phyloP scores from a whole-genome alignment of 805 yeast species.

The Candida loeiensis region DNA sequence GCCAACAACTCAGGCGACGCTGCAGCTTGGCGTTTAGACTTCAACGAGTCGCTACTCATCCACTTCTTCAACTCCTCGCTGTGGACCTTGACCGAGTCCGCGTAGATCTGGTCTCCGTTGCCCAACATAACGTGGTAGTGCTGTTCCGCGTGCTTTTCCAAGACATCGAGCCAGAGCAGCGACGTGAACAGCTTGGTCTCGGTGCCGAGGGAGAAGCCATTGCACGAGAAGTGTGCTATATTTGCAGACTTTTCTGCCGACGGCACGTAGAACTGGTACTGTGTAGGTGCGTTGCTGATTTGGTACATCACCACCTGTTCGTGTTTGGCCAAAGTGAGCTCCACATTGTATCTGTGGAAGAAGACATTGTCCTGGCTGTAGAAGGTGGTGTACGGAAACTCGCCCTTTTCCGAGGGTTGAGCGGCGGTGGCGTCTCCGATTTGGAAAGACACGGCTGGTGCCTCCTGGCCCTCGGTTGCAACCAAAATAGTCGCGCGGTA shows the following conservation, averaged over 20 bases:
- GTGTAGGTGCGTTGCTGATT: constrained; percentile 42
- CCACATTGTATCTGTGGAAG: constrained; percentile 66
- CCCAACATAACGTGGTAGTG: constrained; percentile 92
- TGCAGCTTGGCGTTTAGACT: constrained; percentile 36
- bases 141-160: constrained; percentile 53
- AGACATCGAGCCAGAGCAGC: constrained; percentile 82
- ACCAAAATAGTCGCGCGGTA: constrained; percentile 71
- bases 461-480: constrained; percentile 44
- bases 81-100: constrained; percentile 70
- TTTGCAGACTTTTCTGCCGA: constrained; percentile 66
- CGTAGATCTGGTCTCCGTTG: constrained; percentile 94
- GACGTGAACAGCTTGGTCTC: constrained; percentile 67
- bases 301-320: constrained; percentile 66
- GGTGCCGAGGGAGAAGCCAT: constrained; percentile 78
- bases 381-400: constrained; percentile 44
- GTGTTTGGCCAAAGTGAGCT: constrained; percentile 40
- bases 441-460: constrained; percentile 3
- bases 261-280: constrained; percentile 69
- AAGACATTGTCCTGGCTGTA: constrained; percentile 42
- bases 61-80: constrained; percentile 57
- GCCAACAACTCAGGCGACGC: constrained; percentile 46
- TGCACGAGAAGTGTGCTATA: constrained; percentile 79
- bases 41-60: constrained; percentile 52
- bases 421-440: not conserved
- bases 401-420: constrained; percentile 29